Evolutionary conservation across 371 early-diverging fungal genomes (phyloP), one percentile per base, ranked within the genome.

Genomic region (Rhizopus microsporus): DNA sequence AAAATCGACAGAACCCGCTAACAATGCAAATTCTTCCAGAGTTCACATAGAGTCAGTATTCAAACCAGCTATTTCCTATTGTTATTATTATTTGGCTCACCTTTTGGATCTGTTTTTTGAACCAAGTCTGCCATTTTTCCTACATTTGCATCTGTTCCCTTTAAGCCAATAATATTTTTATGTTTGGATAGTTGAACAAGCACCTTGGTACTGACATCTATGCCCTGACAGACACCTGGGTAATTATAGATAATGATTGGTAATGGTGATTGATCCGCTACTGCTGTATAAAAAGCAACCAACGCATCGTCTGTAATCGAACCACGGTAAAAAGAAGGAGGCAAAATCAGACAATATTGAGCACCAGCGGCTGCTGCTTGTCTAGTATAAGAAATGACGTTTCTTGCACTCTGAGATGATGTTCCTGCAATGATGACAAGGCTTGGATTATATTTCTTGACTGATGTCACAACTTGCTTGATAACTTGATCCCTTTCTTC

Each of bases 61-160:
- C 23, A 23, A 23, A 12, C 10, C 30, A 12, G 15, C 10, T n/a
- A 10, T 3, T n/a, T 33, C 7, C 10, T 34, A 62, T 31, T 57
- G 50, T 7, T 64, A 53, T 58, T 33, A 29, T 15, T 53, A 16
- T 53, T 8, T 44, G 7, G 12, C 50, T 57, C 44, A 67, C 67
- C 67, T 38, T 48, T 16, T 13, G 69, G 59, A 54, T 62, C 31
- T 12, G 62, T 68, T 39, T 71, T 61, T 1, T 60, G 37, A 16
- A 60, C 65, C 23, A 73, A 54, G 37, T 69, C 68, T 7, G 74
- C 74, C 44, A 78, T 72, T 54, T 78, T 78, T 30, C 79, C 79
- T 51, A 78, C 72, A 57, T 78, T 78, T 17, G 74, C 79, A 35
- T 78, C 79, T 5, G 79, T 78, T 7, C 72, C 79, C 54, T 78